Evolutionary conservation across 2,329 filamentous ascomycete genomes (phyloP), one percentile per base, ranked within the genome.

Genomic region (Stromatinia cepivora): DNA sequence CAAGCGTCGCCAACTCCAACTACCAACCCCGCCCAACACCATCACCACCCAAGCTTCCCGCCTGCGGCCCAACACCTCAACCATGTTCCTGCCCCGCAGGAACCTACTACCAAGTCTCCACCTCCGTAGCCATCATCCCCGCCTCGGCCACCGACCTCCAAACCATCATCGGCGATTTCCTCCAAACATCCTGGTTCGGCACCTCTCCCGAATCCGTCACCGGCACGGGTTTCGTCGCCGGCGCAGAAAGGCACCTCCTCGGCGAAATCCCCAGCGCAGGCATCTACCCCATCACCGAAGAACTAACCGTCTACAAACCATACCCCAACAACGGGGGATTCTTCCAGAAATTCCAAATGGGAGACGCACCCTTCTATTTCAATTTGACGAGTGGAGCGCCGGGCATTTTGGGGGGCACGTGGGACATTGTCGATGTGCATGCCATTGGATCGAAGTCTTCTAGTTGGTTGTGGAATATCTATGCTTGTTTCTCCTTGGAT

Each of bases 381-480:
- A 64, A 64, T 2, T 0, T 53, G 61, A 64, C 46, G 0, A 52
- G 0, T 22, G 61, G 61, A 1, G 34, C 31, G 3, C 61, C 61
- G 0, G 61, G 61, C 1, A 64, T 64, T 5, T n/a, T 64, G 0
- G 61, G 22, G 2, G 61, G 61, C 9, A 64, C 61, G 1, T 64
- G 61, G 61, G 61, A 64, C 42, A 52, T 64, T 8, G 25, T 64
- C 9, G 61, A 64, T 42, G 46, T 64, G 9, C 46, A 64, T 42
- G 61, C 61, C 5, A 28, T 64, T 52, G 46, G 46, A 28, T 8
- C 61, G 4, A 39, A 1, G 0, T 39, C 22, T 4, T 22, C 31
- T 2, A 64, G 46, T 28, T 64, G 61, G 61, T 64, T 64, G 61
- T 64, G 61, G 61, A 64, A 64, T 28, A 64, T 64, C 34, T 64